Base-by-base conservation (phyloP, 2,329 filamentous ascomycete species). In the Clonostachys rosea region DNA sequence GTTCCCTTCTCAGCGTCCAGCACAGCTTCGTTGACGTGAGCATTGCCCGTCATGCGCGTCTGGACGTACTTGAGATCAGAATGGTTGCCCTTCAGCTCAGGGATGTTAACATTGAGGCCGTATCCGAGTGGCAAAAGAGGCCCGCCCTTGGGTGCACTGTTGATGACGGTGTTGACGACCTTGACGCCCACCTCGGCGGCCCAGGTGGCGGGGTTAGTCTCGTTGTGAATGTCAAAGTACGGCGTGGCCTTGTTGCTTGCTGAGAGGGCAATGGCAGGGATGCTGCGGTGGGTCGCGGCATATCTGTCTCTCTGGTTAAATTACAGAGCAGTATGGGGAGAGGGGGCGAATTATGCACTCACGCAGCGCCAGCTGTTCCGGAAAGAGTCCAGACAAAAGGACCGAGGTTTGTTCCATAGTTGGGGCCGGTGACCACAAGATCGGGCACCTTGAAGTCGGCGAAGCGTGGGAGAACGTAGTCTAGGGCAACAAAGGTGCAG, bases 401-500 rank as follows among this genome's bases (percentile, higher is more conserved):
- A 0, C 78, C 79, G 0, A 76, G 56, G 52, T 81, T 81, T 17
- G 63, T 66, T 5, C 77, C 78, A 51, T 70, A 78, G 59, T 83
- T 83, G 8, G 78, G 78, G 0, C 79, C 79, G 0, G 74, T 66
- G 5, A 82, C 57, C 17, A 81, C 67, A 4, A 82, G 66, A 46
- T 83, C 78, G 1, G 75, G 75, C 3, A 67, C 66, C n/a, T 58
- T 64, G 54, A 75, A 70, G 54, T 73, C 65, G 51, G 67, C 69
- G 55, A 69, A 75, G 13, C 57, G 62, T 2, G 77, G 76, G 14
- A 81, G 64, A 9, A 82, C 73, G 41, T 75, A 79, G 62, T 81
- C 76, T 6, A 81, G 67, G 3, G 71, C 77, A 6, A 82, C 74
- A 48, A 80, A 75, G 2, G 75, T 76, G 53, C 74, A 77, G 0